Evolutionary conservation across 768 basidiomycete species (phyloP), one percentile per base, ranked within the genome.

Genomic region (Amanita pseudoporphyria): DNA sequence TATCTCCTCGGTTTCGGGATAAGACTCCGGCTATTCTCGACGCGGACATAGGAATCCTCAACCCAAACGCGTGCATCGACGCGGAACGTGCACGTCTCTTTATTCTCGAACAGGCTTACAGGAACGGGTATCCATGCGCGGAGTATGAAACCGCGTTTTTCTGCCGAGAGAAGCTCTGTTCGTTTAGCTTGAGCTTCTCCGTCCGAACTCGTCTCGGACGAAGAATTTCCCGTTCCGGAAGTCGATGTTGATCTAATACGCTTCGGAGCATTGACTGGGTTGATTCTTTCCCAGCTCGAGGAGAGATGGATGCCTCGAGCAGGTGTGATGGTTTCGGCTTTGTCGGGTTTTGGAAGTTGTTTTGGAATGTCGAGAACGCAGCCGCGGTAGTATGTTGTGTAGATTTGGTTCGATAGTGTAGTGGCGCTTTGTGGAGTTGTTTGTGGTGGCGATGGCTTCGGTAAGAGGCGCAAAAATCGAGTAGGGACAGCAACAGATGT

Each of bases 1-100:
- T 26, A 31, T 24, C 47, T 30, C 38, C 47, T 48, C 2, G n/a
- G 19, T 12, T 24, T 32, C 9, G 24, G 10, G 9, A 14, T 16
- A 18, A 5, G n/a, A 21, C 9, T 22, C n/a, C n/a, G 28, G 3
- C 36, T 14, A 18, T 40, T 26, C n/a, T 38, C 46, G 7, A 18
- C n/a, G 7, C 12, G n/a, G 30, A 12, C 18, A 32, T 30, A 40
- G 6, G 37, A 37, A 22, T 40, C 26, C 16, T 48, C 47, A 19
- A 48, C 28, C 47, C 47, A 39, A 2, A 39, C 28, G 3, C 47
- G 26, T 37, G 47, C 47, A 5, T 48, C 47, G 18, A 48, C 6
- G 28, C 47, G 47, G 28, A 48, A 48, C 28, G 30, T 40, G 38
- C 47, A 48, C 24, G 47, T 48, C 19, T 48, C 47, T 12, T 32